Conservation (phyloP, 495 filamentous ascomycete genomes). For the Achaetomiella virescens region DNA sequence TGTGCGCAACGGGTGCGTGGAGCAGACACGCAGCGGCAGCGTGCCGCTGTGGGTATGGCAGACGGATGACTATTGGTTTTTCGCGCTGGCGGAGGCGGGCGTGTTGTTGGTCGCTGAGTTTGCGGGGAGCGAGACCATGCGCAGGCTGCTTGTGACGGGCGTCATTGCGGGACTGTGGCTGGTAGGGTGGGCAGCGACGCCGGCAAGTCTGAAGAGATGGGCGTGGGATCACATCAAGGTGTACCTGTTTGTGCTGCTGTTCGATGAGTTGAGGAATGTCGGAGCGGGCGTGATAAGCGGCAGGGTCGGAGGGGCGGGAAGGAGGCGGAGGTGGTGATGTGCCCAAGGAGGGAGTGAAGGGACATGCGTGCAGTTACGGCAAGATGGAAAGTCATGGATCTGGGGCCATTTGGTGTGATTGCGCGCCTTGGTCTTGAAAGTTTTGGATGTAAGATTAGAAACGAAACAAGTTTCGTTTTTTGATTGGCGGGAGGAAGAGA, state of each 20-base stretch:
- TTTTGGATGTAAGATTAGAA: too few species aligned
- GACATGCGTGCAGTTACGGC: too few species aligned
- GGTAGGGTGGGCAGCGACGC: slow-evolving; percentile 17
- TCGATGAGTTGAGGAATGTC: slow-evolving; percentile 14
- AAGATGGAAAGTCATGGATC: too few species aligned
- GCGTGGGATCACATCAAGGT: slow-evolving; percentile 20
- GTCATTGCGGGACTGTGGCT: slow-evolving; percentile 8
- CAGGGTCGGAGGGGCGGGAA: not conserved
- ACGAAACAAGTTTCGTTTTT: too few species aligned
- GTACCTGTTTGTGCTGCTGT: slow-evolving; percentile 15
- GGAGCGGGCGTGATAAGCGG: not conserved
- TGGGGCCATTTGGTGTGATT: too few species aligned
- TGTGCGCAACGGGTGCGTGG: slow-evolving; percentile 13
- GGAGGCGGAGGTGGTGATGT: not conserved
- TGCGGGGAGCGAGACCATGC: slow-evolving; percentile 4
- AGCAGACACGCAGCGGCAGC: not conserved
- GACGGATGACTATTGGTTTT: slow-evolving; percentile 10
- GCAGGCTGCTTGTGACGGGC: slow-evolving; percentile 5
- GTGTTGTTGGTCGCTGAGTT: slow-evolving; percentile 12
- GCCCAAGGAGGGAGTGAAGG: too few species aligned
- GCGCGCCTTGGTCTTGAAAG: too few species aligned
- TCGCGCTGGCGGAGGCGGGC: slow-evolving; percentile 6
- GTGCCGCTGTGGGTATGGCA: slow-evolving; percentile 6
- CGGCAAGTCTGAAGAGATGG: slow-evolving; percentile 13
- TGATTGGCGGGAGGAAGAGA: too few species aligned